Evolutionary conservation across 2,329 filamentous ascomycete species (phyloP), one percentile per base, ranked within the genome.

Genomic region (Zymoseptoria tritici): DNA sequence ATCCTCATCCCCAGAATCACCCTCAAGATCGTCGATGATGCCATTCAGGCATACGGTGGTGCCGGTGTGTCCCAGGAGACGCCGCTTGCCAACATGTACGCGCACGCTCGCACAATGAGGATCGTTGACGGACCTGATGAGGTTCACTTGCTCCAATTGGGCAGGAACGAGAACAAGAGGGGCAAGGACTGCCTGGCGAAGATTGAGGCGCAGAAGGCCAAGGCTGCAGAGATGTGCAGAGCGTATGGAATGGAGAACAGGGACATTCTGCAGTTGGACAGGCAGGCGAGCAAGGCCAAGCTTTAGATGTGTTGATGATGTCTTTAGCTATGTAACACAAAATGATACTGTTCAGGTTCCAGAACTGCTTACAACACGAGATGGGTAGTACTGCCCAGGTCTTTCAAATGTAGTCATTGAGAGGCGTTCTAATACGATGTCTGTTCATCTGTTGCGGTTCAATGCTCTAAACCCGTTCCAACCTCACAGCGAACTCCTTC

Each of bases 1-100:
- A 87, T 97, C 0, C 83, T 96, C 19, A 88, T 96, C 8, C 94
- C 94, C 0, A 82, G 85, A 71, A 90, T 87, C 70, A 87, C 90
- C 1, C 82, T 97, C 66, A 85, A 85, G 19, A 90, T 97, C 68
- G 93, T 99, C 69, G 94, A 99, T 80, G 62, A 65, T 62, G 93
- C 93, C 0, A 86, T 97, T 16, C 93, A 97, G 81, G 84, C 90
- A 0, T 96, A 92, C 70, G 93, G 93, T 62, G 93, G 86, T 62
- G 91, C 89, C 2, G 93, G 93, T 73, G 88, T 97, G 52, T 89
- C 85, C 71, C 94, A 97, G 80, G 93, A 97, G 71, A 97, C 94
- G 1, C 93, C 93, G 24, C 80, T 97, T 62, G 92, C 91, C 13
- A 82, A 81, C 72, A 70, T 74, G 71, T 73, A 66, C 57, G 68